Conservation (phyloP, 164 flowering plant genomes). For the Stephania cephalantha region DNA sequence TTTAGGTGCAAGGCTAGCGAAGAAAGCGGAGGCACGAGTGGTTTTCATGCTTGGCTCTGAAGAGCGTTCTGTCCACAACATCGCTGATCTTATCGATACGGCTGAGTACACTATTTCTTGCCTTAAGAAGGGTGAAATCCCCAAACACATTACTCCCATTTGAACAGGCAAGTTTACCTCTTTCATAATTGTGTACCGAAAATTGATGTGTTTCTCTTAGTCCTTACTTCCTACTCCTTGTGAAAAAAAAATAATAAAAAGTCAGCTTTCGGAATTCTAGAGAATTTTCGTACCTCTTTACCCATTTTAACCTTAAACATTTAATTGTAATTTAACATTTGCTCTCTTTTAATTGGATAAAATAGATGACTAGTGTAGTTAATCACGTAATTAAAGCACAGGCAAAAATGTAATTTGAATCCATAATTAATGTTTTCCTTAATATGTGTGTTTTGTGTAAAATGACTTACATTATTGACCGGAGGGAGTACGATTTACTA, state of each 20-base stretch:
- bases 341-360: too few species aligned
- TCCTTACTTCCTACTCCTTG: not conserved
- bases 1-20: constrained; percentile 26
- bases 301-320: not conserved
- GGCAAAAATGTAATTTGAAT: too few species aligned
- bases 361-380: too few species aligned
- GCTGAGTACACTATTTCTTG: constrained; percentile 29
- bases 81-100: constrained; percentile 28
- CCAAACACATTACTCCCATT: constrained; percentile 13
- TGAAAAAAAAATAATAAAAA: too few species aligned
- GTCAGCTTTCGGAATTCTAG: not conserved
- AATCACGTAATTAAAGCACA: too few species aligned
- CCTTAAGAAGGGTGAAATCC: constrained; percentile 27
- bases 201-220: not conserved
- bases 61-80: constrained; percentile 31
- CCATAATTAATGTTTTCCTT: too few species aligned
- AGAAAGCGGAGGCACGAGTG: constrained; percentile 28
- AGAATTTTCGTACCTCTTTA: too few species aligned
- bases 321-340: not conserved
- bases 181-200: not conserved
- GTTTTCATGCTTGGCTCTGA: constrained; percentile 27
- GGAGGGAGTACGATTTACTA: not conserved
- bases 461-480: too few species aligned
- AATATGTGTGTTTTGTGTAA: too few species aligned
- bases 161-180: not conserved